Evolutionary conservation across 768 basidiomycete species (phyloP).

Genomic region (Pleurotus giganteus): DNA sequence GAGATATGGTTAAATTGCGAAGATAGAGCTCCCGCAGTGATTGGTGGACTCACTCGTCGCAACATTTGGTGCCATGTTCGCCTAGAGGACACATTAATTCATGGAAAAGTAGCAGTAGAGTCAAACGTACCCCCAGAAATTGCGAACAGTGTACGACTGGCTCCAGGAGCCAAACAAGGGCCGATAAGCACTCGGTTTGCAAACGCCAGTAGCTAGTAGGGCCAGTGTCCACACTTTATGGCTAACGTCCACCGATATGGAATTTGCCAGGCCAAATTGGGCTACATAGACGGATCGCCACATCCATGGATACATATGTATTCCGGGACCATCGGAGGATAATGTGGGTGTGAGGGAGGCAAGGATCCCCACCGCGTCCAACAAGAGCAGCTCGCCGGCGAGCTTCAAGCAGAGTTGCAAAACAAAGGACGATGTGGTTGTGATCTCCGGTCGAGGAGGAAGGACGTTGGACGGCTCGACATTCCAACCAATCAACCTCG

Average conservation of each 20-base stretch:
- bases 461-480: not conserved
- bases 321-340: not conserved
- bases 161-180: constrained; percentile 22
- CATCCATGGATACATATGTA: not conserved
- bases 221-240: not conserved
- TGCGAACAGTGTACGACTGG: constrained; percentile 27
- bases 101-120: too few relatives aligned
- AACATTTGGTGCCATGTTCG: constrained; percentile 30
- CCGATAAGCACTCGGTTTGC: constrained; percentile 24
- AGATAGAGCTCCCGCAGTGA: not conserved
- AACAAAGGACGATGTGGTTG: not conserved
- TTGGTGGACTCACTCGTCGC: constrained; percentile 19
- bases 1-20: not conserved
- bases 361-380: not conserved
- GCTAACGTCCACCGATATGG: not conserved
- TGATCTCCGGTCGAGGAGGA: not conserved
- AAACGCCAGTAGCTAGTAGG: not conserved
- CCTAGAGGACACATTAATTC: constrained; percentile 16
- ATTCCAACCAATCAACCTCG: constrained; percentile 1
- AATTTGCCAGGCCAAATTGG: not conserved
- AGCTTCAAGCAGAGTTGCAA: not conserved
- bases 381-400: not conserved
- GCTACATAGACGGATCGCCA: not conserved
- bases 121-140: constrained; percentile 30
- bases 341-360: not conserved